Percentiles rank a stretch among this genome's conserved stretches.
These are phyloP conservation scores for Naganishia liquefaciens DNA, from an alignment of 1,284 basidiomycete species.

Conservation along the genomic window DNA sequence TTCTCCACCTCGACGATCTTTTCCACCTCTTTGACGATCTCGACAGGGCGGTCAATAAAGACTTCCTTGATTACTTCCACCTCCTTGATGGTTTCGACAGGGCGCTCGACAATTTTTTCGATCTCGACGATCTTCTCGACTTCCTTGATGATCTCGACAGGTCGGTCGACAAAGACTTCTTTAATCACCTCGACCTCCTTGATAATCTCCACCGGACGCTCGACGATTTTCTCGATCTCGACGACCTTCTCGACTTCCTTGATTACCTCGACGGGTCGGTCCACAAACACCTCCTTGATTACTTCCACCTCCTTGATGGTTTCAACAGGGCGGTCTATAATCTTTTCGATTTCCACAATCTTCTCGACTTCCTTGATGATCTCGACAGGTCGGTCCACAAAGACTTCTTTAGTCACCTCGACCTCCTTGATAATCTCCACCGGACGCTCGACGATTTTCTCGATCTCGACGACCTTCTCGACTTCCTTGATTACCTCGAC, in stretches of 20 bases:
- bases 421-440: constrained; percentile 41
- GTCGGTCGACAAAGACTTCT: constrained; percentile 33
- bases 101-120: constrained; percentile 14
- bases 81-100: constrained; percentile 25
- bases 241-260: constrained; percentile 36
- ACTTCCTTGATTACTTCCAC: constrained; percentile 28
- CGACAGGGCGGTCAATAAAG: constrained; percentile 31
- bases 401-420: constrained; percentile 30
- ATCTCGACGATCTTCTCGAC: constrained; percentile 37
- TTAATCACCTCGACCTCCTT: constrained; percentile 36
- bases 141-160: constrained; percentile 33
- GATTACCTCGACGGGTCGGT: constrained; percentile 41
- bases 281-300: constrained; percentile 43
- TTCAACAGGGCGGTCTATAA: constrained; percentile 37
- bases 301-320: constrained; percentile 44
- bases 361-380: constrained; percentile 45
- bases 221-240: constrained; percentile 35
- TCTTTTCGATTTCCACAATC: constrained; percentile 39
- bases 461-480: constrained; percentile 32
- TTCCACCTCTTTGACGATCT: constrained; percentile 34
- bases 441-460: constrained; percentile 43
- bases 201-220: constrained; percentile 41
- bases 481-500: neutral
- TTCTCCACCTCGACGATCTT: constrained; percentile 32
- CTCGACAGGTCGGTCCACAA: constrained; percentile 43